Evolutionary conservation across 2,329 filamentous ascomycete genomes (phyloP), one percentile per base, ranked within the genome.

Genomic region (Chaetomiaceae sp.): DNA sequence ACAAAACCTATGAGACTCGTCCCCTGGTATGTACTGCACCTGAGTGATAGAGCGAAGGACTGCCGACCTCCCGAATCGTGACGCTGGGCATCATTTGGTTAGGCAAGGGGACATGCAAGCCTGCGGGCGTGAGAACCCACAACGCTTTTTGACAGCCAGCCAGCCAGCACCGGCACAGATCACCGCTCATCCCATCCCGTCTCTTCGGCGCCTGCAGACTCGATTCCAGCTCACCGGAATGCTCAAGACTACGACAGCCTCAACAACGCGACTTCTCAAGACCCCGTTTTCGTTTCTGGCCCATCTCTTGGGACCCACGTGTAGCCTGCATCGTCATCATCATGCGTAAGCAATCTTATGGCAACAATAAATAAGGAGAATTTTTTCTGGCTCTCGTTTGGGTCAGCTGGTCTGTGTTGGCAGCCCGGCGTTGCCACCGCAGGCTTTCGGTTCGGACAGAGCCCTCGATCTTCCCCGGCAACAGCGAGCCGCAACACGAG

Each of bases 21-120:
- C 11, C 29, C 47, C 27, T 49, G 23, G 36, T n/a, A n/a, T n/a
- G n/a, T 41, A 27, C 47, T 49, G 47, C 47, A 41, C 8, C 25
- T 30, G n/a, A n/a, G 9, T 29, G 40, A 23, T 37, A 16, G 21
- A 37, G 40, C 32, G 37, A 34, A 41, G 29, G 46, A 33, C 46
- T 49, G 36, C 37, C 29, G 25, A 33, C 27, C 37, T 18, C n/a
- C 37, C 13, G 30, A 25, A 14, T 11, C 18, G 30, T 13, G 14
- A 18, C 27, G 29, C 27, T 14, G 9, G 18, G 27, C 36, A 9
- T 23, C 29, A 14, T 34, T 23, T n/a, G 36, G 37, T n/a, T 40
- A 21, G 37, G 16, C 27, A 14, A 25, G 27, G 20, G 14, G 36
- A 21, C 16, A 41, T 41, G 46, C 18, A 20, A 32, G 38, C n/a